Percentiles rank a stretch among this genome's conserved stretches.
phyloP scores from a whole-genome alignment of 2,329 filamentous ascomycete genomes.

The Phialophora verrucosa region DNA sequence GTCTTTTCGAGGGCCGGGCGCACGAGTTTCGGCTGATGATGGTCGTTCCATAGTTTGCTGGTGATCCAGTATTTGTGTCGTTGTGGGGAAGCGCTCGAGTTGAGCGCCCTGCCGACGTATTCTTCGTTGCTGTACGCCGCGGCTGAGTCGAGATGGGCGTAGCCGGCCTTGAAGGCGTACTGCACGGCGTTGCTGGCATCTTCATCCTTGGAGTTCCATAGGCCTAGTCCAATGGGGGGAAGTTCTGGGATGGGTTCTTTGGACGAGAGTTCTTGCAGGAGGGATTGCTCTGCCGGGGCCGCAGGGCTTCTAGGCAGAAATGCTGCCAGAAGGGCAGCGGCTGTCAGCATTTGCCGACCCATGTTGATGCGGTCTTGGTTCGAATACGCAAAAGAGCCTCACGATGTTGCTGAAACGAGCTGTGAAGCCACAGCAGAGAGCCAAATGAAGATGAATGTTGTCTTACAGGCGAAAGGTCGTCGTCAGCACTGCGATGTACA shows the following conservation, averaged over 20 bases:
- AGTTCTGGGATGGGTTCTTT: constrained; percentile 37
- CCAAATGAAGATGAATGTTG: not conserved
- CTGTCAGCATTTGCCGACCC: not conserved
- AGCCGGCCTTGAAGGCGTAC: constrained; percentile 47
- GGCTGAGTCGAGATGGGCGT: constrained; percentile 49
- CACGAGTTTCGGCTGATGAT: constrained; percentile 67
- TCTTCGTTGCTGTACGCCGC: constrained; percentile 65
- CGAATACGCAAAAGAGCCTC: not conserved
- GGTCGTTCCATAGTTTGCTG: constrained; percentile 81
- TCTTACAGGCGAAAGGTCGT: not conserved
- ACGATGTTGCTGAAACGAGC: not conserved
- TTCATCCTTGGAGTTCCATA: constrained; percentile 46
- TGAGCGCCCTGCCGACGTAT: constrained; percentile 69
- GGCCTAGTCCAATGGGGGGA: constrained; percentile 48
- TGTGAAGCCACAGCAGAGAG: not conserved
- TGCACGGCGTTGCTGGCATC: constrained; percentile 43
- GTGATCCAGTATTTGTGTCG: constrained; percentile 73
- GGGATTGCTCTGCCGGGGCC: constrained; percentile 5
- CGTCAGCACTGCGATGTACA: not conserved
- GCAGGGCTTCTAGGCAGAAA: constrained; percentile 12
- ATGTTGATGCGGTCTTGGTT: not conserved
- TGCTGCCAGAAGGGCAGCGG: not conserved
- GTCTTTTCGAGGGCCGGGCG: constrained; percentile 58
- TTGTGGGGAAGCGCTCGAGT: constrained; percentile 59
- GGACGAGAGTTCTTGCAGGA: not conserved